Base-by-base conservation (phyloP, 2,329 filamentous ascomycete genomes). In the Ceratocystis smalleyi region DNA sequence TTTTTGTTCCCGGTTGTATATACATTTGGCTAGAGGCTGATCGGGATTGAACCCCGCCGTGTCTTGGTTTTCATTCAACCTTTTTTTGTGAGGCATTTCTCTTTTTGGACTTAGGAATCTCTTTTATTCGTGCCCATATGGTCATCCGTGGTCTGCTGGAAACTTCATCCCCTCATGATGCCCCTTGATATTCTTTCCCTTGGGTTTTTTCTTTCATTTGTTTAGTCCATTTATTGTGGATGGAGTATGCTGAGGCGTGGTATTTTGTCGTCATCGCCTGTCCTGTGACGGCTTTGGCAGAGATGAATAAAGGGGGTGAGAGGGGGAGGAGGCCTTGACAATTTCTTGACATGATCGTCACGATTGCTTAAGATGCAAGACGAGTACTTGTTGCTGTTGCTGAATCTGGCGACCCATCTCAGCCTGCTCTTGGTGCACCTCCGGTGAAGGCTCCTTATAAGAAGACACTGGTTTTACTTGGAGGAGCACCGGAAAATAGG, bases 1-100 rank as follows among this genome's bases (percentile, higher is more conserved):
- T 47, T 40, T 55, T 55, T 54, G 30, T 62, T 22, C 35, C 61
- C 19, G 32, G 63, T 45, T 62, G 32, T 61, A 61, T 63, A 64
- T 61, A 64, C 61, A 61, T 43, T 62, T 43, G n/a, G 22, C 59
- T 27, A 8, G 43, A 61, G 63, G 30, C 35, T 65, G 22, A 22
- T 30, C 10, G 35, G 15, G 3, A 15, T 40, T 10, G 35, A 40
- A 22, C 24, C 40, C 17, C 17, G 51, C 45, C 40, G 32, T 55
- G 35, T 64, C 17, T 49, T 55, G 35, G 35, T 40, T 15, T 40
- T 40, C 35, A 40, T 40, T 15, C 35, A 40, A 15, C 35, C 22
- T 49, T 51, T 57, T 59, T 30, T 60, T 60, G 17, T 24, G 47
- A 51, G 47, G 24, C 47, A 10, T 12, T 27, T 51, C 47, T 24